Percentiles rank a stretch among this genome's conserved stretches.
Conservation (phyloP, 768 basidiomycete genomes). For the Kockovaella imperatae region DNA sequence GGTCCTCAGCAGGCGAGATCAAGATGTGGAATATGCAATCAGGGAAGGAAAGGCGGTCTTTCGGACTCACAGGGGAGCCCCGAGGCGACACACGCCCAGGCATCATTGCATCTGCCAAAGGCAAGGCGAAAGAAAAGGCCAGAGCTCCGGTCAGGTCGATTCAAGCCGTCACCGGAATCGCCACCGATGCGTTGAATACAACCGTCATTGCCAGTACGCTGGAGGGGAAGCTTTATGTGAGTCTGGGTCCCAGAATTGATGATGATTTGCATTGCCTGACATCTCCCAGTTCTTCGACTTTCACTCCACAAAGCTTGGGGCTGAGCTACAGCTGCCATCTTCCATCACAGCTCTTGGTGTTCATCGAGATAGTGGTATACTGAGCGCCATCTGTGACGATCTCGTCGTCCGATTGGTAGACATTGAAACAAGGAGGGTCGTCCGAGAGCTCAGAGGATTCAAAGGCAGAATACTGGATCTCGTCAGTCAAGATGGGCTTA, state of each 20-base stretch:
- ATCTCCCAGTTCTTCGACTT: slow-evolving; percentile 84
- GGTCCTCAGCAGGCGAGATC: slow-evolving; percentile 64
- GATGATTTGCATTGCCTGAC: slow-evolving; percentile 2
- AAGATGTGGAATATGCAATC: slow-evolving; percentile 97
- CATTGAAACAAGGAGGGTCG: slow-evolving; percentile 77
- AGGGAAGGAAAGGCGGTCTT: slow-evolving; percentile 72
- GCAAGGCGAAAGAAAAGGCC: slow-evolving; percentile 19
- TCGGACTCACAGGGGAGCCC: slow-evolving; percentile 49
- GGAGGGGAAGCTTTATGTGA: slow-evolving; percentile 80
- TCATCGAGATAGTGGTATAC: slow-evolving; percentile 74
- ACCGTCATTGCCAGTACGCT: slow-evolving; percentile 72
- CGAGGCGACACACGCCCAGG: slow-evolving; percentile 32
- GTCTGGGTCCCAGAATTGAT: slow-evolving; percentile 41
- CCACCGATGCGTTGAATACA: slow-evolving; percentile 75
- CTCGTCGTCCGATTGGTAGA: slow-evolving; percentile 76
- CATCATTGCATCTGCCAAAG: slow-evolving; percentile 22
- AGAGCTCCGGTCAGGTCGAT: slow-evolving; percentile 47
- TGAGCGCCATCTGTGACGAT: slow-evolving; percentile 81
- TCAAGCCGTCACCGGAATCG: slow-evolving; percentile 70
- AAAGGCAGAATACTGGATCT: slow-evolving; percentile 79
- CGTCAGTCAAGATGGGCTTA: slow-evolving; percentile 49
- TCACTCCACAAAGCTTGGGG: slow-evolving; percentile 67
- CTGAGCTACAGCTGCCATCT: slow-evolving; percentile 62
- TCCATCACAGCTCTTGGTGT: slow-evolving; percentile 62
- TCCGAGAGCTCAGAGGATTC: slow-evolving; percentile 81